Conservation (phyloP, 2,329 filamentous ascomycete genomes). For the Diaporthe velutina region DNA sequence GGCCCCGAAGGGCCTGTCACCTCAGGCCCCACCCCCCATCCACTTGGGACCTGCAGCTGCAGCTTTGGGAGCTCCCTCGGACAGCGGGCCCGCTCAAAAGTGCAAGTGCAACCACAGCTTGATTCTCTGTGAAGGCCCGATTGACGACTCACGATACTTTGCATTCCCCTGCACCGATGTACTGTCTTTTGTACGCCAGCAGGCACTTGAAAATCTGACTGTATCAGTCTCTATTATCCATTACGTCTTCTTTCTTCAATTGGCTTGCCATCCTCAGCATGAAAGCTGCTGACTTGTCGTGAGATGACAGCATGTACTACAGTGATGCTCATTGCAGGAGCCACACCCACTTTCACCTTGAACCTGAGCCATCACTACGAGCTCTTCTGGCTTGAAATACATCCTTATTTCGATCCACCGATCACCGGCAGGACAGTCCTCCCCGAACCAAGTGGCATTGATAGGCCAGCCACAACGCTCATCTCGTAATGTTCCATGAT, state of each 20-base stretch:
- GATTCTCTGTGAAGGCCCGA: neutral
- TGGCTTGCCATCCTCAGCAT: neutral
- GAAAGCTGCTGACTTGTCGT: neutral
- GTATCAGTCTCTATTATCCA: neutral
- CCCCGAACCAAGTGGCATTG: neutral
- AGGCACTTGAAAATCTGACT: neutral
- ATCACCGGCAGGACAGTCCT: neutral
- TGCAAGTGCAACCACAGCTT: neutral
- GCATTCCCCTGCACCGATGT: neutral
- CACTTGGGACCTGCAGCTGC: neutral
- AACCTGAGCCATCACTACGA: too few relatives aligned
- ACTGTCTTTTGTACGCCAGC: neutral
- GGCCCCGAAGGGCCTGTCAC: neutral
- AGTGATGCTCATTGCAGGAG: too few relatives aligned
- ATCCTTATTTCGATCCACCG: too few relatives aligned
- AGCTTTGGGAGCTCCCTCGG: neutral
- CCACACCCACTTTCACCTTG: too few relatives aligned
- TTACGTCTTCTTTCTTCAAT: neutral
- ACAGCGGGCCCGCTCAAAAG: neutral
- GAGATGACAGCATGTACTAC: too few relatives aligned
- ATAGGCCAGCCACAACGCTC: neutral
- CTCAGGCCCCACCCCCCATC: neutral
- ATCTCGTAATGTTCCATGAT: neutral
- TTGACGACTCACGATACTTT: constrained; percentile 1
- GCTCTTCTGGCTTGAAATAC: too few relatives aligned